Base-by-base conservation (phyloP, 78 protist species). In the Anaeramoeba flamelloides region DNA sequence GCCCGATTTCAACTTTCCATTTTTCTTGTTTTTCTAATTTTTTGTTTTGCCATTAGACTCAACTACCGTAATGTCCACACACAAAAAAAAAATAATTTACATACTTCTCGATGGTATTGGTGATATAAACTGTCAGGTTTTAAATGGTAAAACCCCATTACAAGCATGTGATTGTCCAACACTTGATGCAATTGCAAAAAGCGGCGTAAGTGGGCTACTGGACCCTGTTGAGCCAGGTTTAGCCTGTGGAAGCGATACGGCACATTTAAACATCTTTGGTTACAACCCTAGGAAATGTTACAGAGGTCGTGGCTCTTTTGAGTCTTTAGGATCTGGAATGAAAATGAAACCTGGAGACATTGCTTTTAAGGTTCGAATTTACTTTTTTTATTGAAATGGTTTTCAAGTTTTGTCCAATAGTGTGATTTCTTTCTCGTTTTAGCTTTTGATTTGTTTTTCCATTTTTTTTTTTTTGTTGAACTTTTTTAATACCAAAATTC, bases 161-260 rank as follows among this genome's bases (percentile, higher is more conserved):
- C 81, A 82, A 26, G 4, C 3, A 4, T 40, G 79, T 2, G 2
- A 17, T 30, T 31, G 4, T 1, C 84, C 84, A 2, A 1, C 2
- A 2, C 38, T 82, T 36, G 78, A 82, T 77, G 32, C 84, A n/a
- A 2, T 82, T 31, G 78, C 79, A 31, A 79, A 77, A 82, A 75
- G 79, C 1, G 82, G 82, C 1, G 83, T 77, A 40, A 36, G 64
- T n/a, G 93, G 93, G 31, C 32, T 82, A 38, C 74, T 90, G 88
- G 93, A 90, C 33, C 90, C 93, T 0, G 90, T 90, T 0, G 91
- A 86, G 77, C 91, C 94, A 34, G 94, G 94, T 0, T 79, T 82
- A 31, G 91, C 93, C 37, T 91, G 94, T 75, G 94, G 94, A 17
- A 81, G 88, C 64, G 94, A 91, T 74, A 91, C 94, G 1, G 94